phyloP scores from a whole-genome alignment of 2,329 filamentous ascomycete species.

The Fusarium chaquense region DNA sequence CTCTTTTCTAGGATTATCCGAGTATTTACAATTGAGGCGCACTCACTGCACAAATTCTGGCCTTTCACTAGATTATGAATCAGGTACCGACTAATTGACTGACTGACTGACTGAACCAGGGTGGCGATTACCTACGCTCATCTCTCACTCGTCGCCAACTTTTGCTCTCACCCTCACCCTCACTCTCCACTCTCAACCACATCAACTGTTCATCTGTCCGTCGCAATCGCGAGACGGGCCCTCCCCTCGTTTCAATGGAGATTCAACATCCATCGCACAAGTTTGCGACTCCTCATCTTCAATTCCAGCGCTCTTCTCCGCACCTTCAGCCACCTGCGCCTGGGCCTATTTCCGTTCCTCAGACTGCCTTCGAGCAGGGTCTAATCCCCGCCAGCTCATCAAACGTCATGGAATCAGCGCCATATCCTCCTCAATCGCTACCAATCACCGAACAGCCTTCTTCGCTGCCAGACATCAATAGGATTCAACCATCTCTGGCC shows the following conservation, averaged over 20 bases:
- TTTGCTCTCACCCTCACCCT: constrained; percentile 2
- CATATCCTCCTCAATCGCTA: constrained; percentile 20
- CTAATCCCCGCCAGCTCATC: constrained; percentile 33
- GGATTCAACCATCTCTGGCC: constrained; percentile 13
- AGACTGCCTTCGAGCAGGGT: constrained; percentile 30
- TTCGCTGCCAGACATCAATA: constrained; percentile 2
- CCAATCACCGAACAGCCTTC: constrained; percentile 7
- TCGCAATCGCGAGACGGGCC: constrained; percentile 38
- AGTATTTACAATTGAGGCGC: constrained; percentile 15
- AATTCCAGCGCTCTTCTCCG: constrained; percentile 27
- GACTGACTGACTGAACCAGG: neutral
- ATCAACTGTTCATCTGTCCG: constrained; percentile 22
- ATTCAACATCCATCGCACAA: constrained; percentile 34
- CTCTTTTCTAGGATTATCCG: constrained; percentile 19
- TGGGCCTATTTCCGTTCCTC: constrained; percentile 19
- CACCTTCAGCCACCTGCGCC: constrained; percentile 15
- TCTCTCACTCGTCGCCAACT: constrained; percentile 30
- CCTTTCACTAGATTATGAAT: constrained; percentile 23
- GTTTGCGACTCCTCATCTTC: constrained; percentile 16
- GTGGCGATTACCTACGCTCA: constrained; percentile 35
- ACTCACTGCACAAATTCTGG: constrained; percentile 23
- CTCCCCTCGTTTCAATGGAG: constrained; percentile 40
- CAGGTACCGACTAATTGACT: constrained; percentile 3
- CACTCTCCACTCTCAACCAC: constrained; percentile 18
- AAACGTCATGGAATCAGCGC: constrained; percentile 38